Evolutionary conservation across 306 rosid genomes (phyloP).

Genomic region (Acacia acuminata): DNA sequence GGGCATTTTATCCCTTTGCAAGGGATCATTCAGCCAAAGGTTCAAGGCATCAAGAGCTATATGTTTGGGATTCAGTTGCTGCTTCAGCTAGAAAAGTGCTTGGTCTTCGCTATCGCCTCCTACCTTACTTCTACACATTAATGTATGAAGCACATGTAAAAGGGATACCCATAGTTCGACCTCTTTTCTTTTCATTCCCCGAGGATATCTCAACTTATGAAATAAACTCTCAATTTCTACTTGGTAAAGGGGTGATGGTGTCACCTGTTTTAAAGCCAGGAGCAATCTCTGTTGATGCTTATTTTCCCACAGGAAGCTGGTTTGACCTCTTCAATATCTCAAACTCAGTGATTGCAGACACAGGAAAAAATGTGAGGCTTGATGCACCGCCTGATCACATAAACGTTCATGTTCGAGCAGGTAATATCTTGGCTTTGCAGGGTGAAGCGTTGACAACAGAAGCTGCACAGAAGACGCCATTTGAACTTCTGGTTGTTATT

Average conservation of each 20-base stretch:
- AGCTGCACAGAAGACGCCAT: conserved; percentile 53
- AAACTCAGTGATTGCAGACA: conserved; percentile 45
- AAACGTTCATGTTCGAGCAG: conserved; percentile 76
- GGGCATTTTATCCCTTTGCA: conserved; percentile 89
- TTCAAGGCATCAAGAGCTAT: conserved; percentile 71
- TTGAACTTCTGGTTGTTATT: conserved; percentile 61
- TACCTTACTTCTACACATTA: conserved; percentile 80
- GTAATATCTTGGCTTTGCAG: conserved; percentile 79
- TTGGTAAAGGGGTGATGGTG: conserved; percentile 74
- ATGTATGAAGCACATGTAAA: conserved; percentile 72
- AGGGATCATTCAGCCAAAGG: conserved; percentile 70
- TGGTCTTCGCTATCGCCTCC: conserved; percentile 78
- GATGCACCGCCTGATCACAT: conserved; percentile 76
- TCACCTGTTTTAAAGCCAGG: conserved; percentile 71
- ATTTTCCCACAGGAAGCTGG: conserved; percentile 85
- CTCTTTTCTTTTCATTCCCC: conserved; percentile 92
- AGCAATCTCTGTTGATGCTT: conserved; percentile 64
- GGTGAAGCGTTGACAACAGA: conserved; percentile 64
- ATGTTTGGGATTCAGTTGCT: conserved; percentile 88
- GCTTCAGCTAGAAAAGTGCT: conserved; percentile 79
- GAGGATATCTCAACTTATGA: conserved; percentile 63
- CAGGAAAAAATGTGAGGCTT: conserved; percentile 57
- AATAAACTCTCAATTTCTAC: conserved; percentile 70
- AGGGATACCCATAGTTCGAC: conserved; percentile 84
- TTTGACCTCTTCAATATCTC: conserved; percentile 80